Evolutionary conservation across 164 flowering plant genomes (phyloP).

Genomic region (Annona cherimola): DNA sequence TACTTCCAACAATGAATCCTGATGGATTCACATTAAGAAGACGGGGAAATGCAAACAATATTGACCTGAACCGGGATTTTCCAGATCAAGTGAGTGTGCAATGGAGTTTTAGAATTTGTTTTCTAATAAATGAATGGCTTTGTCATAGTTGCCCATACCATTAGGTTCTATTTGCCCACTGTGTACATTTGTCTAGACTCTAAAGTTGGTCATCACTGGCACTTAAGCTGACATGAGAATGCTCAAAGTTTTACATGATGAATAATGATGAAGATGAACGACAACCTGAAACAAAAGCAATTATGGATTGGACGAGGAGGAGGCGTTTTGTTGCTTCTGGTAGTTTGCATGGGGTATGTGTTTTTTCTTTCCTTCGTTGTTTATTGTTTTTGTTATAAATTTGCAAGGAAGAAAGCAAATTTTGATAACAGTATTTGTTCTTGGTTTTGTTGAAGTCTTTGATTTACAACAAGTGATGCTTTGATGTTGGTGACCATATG

Average conservation of each 20-base stretch:
- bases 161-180: neutral
- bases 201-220: neutral
- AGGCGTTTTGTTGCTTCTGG: conserved; percentile 84
- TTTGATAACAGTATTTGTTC: neutral
- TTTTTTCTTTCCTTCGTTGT: neutral
- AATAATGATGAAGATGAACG: conserved; percentile 54
- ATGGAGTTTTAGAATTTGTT: conserved; percentile 1
- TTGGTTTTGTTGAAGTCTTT: neutral
- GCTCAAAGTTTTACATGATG: conserved; percentile 55
- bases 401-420: neutral
- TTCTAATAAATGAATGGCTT: conserved; percentile 7
- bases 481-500: no score
- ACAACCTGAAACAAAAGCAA: conserved; percentile 95
- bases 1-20: conserved; percentile 97
- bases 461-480: neutral
- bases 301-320: conserved; percentile 75
- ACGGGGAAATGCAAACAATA: conserved; percentile 81
- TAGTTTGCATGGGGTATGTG: conserved; percentile 89
- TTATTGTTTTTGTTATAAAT: neutral
- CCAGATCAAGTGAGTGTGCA: conserved; percentile 75
- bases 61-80: conserved; percentile 95
- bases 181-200: conserved; percentile 1
- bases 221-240: conserved; percentile 20
- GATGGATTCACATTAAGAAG: conserved; percentile 75
- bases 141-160: neutral